Evolutionary conservation across 176 grass and related monocot species (phyloP).

Genomic region (Aegilops speltoides): DNA sequence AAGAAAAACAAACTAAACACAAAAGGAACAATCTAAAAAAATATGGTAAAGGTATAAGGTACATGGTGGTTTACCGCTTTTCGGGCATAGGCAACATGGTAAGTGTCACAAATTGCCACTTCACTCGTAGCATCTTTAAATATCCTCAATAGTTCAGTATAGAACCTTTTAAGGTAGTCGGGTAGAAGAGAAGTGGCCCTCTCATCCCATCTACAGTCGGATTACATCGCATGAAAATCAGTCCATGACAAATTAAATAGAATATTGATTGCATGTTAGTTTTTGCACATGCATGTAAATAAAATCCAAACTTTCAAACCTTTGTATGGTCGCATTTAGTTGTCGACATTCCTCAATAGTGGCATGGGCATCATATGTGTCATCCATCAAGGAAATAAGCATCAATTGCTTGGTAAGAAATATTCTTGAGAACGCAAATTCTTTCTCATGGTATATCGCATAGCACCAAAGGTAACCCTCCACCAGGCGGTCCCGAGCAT

Average conservation of each 20-base stretch:
- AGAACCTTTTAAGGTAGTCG: background rate
- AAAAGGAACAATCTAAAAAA: background rate
- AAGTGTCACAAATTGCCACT: background rate
- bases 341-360: slow-evolving; percentile 6
- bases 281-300: background rate
- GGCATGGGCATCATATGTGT: slow-evolving; percentile 28
- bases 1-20: background rate
- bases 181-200: background rate
- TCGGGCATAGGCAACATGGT: background rate
- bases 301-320: background rate
- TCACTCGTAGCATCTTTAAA: background rate
- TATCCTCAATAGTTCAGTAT: background rate
- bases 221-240: background rate
- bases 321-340: slow-evolving; percentile 13
- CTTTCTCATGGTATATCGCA: background rate
- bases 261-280: background rate
- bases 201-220: background rate
- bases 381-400: background rate
- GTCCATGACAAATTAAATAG: background rate
- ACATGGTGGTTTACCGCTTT: background rate
- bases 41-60: background rate
- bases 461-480: slow-evolving; percentile 11
- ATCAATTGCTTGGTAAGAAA: slow-evolving; percentile 12
- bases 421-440: background rate
- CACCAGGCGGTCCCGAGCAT: background rate